Percentiles rank a stretch among this genome's conserved stretches.
Evolutionary conservation across 2,329 filamentous ascomycete species (phyloP).

Genomic region (Trichoderma sp.): DNA sequence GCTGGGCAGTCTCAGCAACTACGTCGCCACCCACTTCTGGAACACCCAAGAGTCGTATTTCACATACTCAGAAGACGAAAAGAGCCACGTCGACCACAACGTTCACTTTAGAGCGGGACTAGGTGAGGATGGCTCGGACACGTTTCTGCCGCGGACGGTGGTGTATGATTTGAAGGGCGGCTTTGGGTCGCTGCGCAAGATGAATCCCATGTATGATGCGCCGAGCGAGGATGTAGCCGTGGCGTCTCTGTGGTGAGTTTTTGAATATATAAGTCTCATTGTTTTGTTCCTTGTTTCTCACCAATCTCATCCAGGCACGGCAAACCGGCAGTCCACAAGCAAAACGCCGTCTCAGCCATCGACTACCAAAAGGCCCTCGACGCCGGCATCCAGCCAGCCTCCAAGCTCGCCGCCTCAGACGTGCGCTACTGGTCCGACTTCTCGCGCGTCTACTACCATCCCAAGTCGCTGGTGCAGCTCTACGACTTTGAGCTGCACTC

Average conservation of each 20-base stretch:
- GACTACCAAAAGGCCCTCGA: conserved; percentile 81
- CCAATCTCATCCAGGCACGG: conserved; percentile 56
- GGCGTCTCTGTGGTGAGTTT: conserved; percentile 40
- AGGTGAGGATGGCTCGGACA: conserved; percentile 81
- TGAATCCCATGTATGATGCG: conserved; percentile 82
- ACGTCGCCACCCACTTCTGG: conserved; percentile 95
- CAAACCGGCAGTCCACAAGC: conserved; percentile 66
- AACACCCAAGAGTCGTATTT: conserved; percentile 99
- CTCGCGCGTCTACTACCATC: conserved; percentile 89
- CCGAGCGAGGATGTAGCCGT: conserved; percentile 35
- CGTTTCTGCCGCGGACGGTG: conserved; percentile 85
- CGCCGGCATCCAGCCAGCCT: conserved; percentile 64
- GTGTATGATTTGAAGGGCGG: conserved; percentile 95
- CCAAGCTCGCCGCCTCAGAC: conserved; percentile 64
- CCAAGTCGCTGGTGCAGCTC: conserved; percentile 81
- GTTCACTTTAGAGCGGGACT: conserved; percentile 85
- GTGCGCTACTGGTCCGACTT: conserved; percentile 99
- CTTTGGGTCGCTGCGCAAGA: conserved; percentile 84
- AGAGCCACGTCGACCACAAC: conserved; percentile 50
- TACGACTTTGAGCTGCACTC: conserved; percentile 86
- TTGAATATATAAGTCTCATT: background rate
- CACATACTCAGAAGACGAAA: conserved; percentile 65
- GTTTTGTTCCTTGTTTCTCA: background rate
- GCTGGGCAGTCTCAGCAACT: conserved; percentile 90
- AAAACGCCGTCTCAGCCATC: conserved; percentile 67